Base-by-base conservation (phyloP, 768 basidiomycete species). In the Paxillus involutus region DNA sequence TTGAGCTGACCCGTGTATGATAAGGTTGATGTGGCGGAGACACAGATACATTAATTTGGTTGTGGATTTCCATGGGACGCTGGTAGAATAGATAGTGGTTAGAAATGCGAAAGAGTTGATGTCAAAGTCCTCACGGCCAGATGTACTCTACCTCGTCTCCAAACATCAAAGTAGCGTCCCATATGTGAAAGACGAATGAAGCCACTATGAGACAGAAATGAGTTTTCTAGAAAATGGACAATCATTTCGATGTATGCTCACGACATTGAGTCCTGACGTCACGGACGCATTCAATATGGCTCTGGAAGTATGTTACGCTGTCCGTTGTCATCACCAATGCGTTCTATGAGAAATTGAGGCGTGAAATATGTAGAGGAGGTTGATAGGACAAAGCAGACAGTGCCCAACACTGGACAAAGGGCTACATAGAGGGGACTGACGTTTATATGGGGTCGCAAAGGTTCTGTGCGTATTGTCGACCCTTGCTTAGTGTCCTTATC, bases 101-200 rank as follows among this genome's bases (percentile, higher is more conserved):
- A 14, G 51, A 11, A 26, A 13, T 5, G 14, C 26, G 3, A 11
- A 30, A 33, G 33, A 24, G 24, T 44, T 10, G 30, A n/a, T 12
- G 19, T 13, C 21, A 24, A 9, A n/a, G 32, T 44, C 32, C 67
- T 55, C 13, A 69, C 68, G 63, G 59, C 68, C 68, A 69, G 21
- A 68, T 53, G 12, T 61, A 49, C 13, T 59, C 60, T 1, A 65
- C 61, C 44, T 69, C 68, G 12, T 55, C 60, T 43, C 61, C 62
- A 48, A 61, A 57, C 9, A 65, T 67, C 17, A 60, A 39, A 6
- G 63, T n/a, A 13, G 62, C 49, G 14, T 69, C 68, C 44, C 60
- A 69, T 13, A 67, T 44, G 19, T 65, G 57, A 17, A 69, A 55
- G 3, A 51, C 17, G 21, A 66, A 45, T 16, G 62, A 59, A 6